Evolutionary conservation across 345 rosid species (phyloP), one percentile per base, ranked within the genome.

Genomic region (Stellera chamaejasme): DNA sequence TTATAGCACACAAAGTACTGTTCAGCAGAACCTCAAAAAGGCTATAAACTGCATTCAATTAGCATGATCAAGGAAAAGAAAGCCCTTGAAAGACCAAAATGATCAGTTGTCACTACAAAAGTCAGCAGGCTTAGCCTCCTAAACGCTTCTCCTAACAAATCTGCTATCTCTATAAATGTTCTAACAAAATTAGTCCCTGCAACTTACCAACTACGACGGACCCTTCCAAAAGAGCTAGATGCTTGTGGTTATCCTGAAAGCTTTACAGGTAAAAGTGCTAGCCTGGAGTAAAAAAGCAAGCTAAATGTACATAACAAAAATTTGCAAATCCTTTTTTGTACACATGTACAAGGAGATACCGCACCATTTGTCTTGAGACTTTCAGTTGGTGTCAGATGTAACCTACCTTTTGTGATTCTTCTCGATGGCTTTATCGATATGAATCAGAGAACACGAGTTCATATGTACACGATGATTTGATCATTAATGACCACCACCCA

Each of bases 301-400:
- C 65, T 56, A 52, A 65, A 52, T 11, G 53, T 57, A 59, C 50
- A 45, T 57, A 48, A 57, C 69, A 67, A 72, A 68, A 19, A 67
- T 58, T 69, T 66, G 62, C 70, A 65, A 63, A 66, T 60, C 55
- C 54, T 66, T 68, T 73, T 77, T 73, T 77, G 70, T 72, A 77
- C 82, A 81, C 66, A 73, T 70, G 75, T 69, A 72, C 77, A 70
- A 54, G 57, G 46, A 66, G 53, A 55, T 54, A 61, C 47, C 13
- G 45, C 26, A 43, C 65, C 19, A 57, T 26, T 56, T 28, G 58
- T 59, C 54, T 46, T 62, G 63, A 61, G 60, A 65, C 51, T 58
- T 63, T 59, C 60, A 23, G 50, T 47, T 54, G 52, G 7, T 26
- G 60, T 46, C 71, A 50, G n/a, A 42, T 49, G 43, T 45, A 41